Conservation (phyloP, 2,329 filamentous ascomycete species). For the Elsinoe fawcettii region DNA sequence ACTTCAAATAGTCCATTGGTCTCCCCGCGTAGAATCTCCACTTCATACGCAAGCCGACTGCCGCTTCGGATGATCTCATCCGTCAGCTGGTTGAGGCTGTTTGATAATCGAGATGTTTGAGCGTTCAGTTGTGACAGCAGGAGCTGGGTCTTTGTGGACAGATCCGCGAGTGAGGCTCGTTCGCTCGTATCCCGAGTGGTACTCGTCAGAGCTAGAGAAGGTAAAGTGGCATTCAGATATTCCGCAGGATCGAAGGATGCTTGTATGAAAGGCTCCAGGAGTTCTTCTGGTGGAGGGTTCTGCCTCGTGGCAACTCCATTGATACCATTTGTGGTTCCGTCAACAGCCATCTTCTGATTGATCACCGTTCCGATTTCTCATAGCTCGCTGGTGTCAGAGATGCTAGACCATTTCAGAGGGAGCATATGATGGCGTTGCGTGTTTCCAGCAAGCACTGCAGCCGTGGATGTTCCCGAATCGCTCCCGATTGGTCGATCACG, state of each 20-base stretch:
- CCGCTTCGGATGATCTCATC: slow-evolving; percentile 91
- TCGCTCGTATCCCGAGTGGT: slow-evolving; percentile 34
- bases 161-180: slow-evolving; percentile 55
- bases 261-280: slow-evolving; percentile 66
- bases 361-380: no score
- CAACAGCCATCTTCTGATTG: slow-evolving; percentile 10
- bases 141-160: slow-evolving; percentile 73
- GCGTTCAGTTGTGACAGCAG: slow-evolving; percentile 83
- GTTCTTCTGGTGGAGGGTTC: slow-evolving; percentile 61
- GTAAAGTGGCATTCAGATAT: slow-evolving; percentile 74
- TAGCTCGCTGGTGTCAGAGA: no score
- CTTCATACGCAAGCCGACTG: slow-evolving; percentile 83
- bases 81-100: slow-evolving; percentile 76
- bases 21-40: slow-evolving; percentile 86
- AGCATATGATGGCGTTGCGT: background rate
- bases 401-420: background rate
- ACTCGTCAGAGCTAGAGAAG: slow-evolving; percentile 51
- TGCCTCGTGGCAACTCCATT: slow-evolving; percentile 34
- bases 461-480: background rate
- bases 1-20: slow-evolving; percentile 72
- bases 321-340: slow-evolving; percentile 8
- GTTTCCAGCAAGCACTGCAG: background rate
- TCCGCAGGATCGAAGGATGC: slow-evolving; percentile 73
- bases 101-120: slow-evolving; percentile 75
- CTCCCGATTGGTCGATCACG: slow-evolving; percentile 2